Conservation (phyloP, 495 filamentous ascomycete species). For the Penicillium tannophilum region DNA sequence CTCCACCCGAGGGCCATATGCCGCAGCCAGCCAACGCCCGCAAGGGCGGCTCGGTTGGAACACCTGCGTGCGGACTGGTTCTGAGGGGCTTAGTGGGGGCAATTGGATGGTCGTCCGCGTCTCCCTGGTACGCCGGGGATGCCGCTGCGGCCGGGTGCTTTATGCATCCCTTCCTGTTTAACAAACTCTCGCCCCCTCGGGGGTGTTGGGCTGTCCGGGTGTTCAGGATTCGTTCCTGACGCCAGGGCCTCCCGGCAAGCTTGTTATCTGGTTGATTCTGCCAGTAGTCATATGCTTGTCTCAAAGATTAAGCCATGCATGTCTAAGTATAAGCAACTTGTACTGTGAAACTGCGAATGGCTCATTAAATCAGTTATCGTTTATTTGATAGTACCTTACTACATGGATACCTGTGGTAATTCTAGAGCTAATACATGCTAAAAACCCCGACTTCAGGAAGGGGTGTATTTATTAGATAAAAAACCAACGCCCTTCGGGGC, state of each 20-base stretch:
- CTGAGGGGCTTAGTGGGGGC: conserved; percentile 52
- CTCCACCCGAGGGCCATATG: conserved; percentile 44
- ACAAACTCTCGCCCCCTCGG: conserved; percentile 19
- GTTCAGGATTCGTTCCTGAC: conserved; percentile 4
- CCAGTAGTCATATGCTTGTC: conserved; percentile 73
- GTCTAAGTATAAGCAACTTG: conserved; percentile 70
- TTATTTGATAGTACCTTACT: conserved; percentile 74
- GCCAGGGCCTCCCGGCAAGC: conserved; percentile 14
- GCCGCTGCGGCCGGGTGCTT: conserved; percentile 18
- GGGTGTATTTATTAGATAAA: conserved; percentile 73
- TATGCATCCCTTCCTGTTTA: conserved; percentile 17
- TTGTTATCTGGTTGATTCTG: conserved; percentile 69
- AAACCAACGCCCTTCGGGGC: conserved; percentile 66
- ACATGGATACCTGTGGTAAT: conserved; percentile 75
- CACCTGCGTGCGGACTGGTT: conserved; percentile 37
- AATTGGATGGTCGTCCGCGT: conserved; percentile 41
- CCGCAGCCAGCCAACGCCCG: conserved; percentile 23
- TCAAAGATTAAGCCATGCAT: conserved; percentile 77
- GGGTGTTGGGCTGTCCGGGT: conserved; percentile 8
- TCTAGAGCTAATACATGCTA: conserved; percentile 75
- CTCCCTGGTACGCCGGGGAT: conserved; percentile 21
- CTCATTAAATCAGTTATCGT: conserved; percentile 74
- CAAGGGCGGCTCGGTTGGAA: background rate
- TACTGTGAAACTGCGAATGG: conserved; percentile 72
- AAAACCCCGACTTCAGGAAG: conserved; percentile 65